These are phyloP conservation scores for Eucalyptus grandis DNA, from an alignment of 345 rosid genomes.

Conservation along the genomic window DNA sequence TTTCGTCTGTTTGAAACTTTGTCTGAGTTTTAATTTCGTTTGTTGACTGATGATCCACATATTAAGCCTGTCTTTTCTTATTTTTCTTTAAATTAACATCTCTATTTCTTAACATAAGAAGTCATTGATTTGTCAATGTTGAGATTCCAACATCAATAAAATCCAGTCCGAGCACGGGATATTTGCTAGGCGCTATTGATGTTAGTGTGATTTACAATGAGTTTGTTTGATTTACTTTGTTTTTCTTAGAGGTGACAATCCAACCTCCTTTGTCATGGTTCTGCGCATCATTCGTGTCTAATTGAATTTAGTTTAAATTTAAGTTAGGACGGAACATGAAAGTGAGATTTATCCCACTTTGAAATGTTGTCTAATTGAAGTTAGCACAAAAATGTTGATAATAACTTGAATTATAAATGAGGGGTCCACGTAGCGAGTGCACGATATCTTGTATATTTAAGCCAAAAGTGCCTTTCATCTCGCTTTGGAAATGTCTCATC, in stretches of 20 bases:
- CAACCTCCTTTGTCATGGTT: not conserved
- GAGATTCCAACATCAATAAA: not conserved
- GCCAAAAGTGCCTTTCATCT: not conserved
- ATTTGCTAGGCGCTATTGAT: not conserved
- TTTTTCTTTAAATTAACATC: not conserved
- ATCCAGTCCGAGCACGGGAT: not conserved
- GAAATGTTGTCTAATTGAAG: not conserved
- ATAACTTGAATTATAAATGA: not conserved
- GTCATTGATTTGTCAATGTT: not conserved
- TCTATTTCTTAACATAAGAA: not conserved
- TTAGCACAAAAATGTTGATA: not conserved
- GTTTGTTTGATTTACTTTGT: not conserved
- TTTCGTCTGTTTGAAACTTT: not conserved
- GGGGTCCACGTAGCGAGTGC: accelerated
- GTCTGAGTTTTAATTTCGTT: not conserved
- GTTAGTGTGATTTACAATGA: not conserved
- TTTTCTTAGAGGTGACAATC: not conserved
- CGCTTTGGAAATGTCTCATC: not conserved
- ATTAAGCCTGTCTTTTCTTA: not conserved
- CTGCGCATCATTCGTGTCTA: not conserved
- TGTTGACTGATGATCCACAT: not conserved
- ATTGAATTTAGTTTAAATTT: no score
- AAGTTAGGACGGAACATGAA: not conserved
- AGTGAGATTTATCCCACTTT: not conserved
- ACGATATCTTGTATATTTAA: no score